Evolutionary conservation across 106 monocot species (phyloP).

Genomic region (Dioscorea dumetorum): DNA sequence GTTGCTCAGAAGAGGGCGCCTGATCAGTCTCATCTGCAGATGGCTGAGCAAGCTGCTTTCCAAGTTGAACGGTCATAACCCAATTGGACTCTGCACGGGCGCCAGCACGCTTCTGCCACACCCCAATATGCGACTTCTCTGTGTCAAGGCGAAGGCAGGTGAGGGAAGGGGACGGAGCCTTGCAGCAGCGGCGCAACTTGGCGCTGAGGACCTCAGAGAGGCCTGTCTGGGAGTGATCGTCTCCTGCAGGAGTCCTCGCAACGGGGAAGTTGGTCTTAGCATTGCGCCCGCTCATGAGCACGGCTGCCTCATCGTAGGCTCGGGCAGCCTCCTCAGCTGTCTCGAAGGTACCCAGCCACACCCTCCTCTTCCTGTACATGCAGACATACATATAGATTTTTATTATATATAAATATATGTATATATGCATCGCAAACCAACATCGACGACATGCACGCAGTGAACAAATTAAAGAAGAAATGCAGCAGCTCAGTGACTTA

Average conservation of each 20-base stretch:
- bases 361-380: conserved; percentile 54
- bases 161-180: conserved; percentile 74
- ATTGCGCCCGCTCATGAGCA: conserved; percentile 88
- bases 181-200: conserved; percentile 81
- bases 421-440: not conserved
- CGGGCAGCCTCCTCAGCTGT: conserved; percentile 95
- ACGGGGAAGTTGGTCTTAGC: conserved; percentile 96
- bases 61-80: conserved; percentile 91
- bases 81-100: conserved; percentile 71
- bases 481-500: conserved; percentile 19
- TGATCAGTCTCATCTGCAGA: not conserved
- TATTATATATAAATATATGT: not conserved
- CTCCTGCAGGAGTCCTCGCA: conserved; percentile 7
- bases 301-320: conserved; percentile 81
- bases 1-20: not conserved
- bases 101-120: conserved; percentile 98
- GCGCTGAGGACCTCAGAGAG: conserved; percentile 72
- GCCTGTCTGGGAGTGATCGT: conserved; percentile 10
- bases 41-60: conserved; percentile 12
- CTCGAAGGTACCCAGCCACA: conserved; percentile 96
- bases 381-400: not conserved
- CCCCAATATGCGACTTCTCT: conserved; percentile 86
- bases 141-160: conserved; percentile 95
- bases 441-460: no score
- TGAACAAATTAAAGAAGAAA: no score